phyloP scores from a whole-genome alignment of 2,329 filamentous ascomycete species.

The Cucurbitaria berberidis region DNA sequence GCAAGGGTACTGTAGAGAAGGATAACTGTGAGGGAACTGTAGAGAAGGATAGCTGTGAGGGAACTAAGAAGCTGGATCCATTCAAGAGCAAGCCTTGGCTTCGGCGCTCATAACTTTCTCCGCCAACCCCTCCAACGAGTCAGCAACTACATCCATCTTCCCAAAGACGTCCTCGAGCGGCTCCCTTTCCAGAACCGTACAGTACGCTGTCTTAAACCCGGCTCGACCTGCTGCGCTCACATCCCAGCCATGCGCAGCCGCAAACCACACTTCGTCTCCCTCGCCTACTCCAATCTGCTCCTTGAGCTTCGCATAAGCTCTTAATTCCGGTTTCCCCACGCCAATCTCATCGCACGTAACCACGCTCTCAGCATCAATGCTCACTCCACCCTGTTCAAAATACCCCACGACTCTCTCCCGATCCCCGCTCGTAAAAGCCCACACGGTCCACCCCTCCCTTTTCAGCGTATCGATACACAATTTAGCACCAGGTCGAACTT shows the following conservation, averaged over 20 bases:
- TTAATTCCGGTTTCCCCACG: constrained; percentile 59
- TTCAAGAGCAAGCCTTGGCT: constrained; percentile 9
- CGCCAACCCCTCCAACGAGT: constrained; percentile 58
- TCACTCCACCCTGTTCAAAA: constrained; percentile 56
- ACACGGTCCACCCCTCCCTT: constrained; percentile 58
- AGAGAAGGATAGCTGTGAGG: neutral
- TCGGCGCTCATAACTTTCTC: too few relatives aligned
- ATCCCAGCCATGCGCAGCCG: constrained; percentile 67
- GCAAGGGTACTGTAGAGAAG: neutral
- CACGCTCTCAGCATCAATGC: constrained; percentile 60
- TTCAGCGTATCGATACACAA: constrained; percentile 55
- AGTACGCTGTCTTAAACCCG: constrained; percentile 62
- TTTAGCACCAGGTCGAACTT: constrained; percentile 48
- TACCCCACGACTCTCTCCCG: constrained; percentile 58
- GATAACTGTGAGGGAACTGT: neutral
- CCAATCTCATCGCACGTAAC: constrained; percentile 58
- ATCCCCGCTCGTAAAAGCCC: constrained; percentile 62
- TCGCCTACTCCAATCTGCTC: constrained; percentile 47
- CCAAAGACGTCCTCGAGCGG: constrained; percentile 58
- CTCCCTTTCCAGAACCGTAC: constrained; percentile 60
- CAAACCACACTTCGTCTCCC: constrained; percentile 59
- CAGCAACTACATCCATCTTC: constrained; percentile 59
- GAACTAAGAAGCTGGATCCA: neutral
- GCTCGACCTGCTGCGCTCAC: constrained; percentile 58
- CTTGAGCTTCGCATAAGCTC: constrained; percentile 55